A percentile compares a stretch with the other conserved stretches of the same genome.
Conservation (phyloP, 1,284 basidiomycete genomes). For the Boletus mariae region DNA sequence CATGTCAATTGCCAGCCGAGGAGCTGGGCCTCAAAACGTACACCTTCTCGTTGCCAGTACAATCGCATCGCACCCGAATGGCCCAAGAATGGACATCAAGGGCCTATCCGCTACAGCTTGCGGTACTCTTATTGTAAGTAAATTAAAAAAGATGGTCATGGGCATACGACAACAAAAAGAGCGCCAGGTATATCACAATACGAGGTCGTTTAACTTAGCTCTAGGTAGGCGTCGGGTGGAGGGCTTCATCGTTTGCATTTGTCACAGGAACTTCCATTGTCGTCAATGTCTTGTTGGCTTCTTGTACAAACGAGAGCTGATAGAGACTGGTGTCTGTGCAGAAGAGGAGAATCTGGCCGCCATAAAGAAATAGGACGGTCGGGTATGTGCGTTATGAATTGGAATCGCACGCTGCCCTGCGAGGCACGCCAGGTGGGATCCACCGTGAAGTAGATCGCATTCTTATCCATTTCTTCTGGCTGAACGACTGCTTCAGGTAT, state of each 20-base stretch:
- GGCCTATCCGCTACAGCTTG: not conserved
- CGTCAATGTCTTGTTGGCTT: not conserved
- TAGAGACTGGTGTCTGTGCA: constrained; percentile 23
- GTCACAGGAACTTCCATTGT: not conserved
- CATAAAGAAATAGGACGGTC: constrained; percentile 5
- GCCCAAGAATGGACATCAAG: too few relatives aligned
- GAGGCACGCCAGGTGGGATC: constrained; percentile 24
- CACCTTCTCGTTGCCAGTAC: constrained; percentile 1
- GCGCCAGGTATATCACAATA: not conserved
- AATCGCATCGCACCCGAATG: not conserved
- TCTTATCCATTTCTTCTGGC: constrained; percentile 12
- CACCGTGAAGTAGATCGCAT: constrained; percentile 30
- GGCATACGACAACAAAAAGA: not conserved
- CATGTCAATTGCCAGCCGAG: not conserved
- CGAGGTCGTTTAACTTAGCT: too few relatives aligned
- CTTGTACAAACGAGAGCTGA: constrained; percentile 14
- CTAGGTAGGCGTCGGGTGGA: constrained; percentile 1
- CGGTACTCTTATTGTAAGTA: constrained; percentile 2
- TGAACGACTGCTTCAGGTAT: not conserved
- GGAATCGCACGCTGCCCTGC: constrained; percentile 20
- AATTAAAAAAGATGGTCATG: too few relatives aligned
- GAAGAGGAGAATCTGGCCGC: constrained; percentile 25
- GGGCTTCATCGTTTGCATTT: constrained; percentile 1
- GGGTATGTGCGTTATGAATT: constrained; percentile 29
- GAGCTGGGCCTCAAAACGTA: constrained; percentile 2